Evolutionary conservation across 2,329 filamentous ascomycete species (phyloP), one percentile per base, ranked within the genome.

Genomic region (Trichoderma semiorbis): DNA sequence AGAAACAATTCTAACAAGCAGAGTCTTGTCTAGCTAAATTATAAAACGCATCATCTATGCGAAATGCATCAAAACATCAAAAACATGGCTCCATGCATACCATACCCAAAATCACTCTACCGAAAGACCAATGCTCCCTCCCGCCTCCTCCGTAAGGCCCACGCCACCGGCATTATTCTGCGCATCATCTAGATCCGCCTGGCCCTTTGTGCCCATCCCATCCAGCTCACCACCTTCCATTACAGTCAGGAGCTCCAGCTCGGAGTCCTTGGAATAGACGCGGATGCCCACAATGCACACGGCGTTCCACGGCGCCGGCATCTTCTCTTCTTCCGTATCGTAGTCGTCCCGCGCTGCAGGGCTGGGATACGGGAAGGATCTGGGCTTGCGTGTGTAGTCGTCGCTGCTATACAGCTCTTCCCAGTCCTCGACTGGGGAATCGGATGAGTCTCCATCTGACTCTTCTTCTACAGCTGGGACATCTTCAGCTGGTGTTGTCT

Each of bases 231-330:
- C 86, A 50, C 86, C 86, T 76, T 89, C 87, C 79, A 89, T 84
- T 24, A 89, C 85, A 14, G 88, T 84, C 47, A 83, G 82, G n/a
- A 89, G 78, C 78, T 88, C 84, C 3, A 89, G 80, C 36, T 82
- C 79, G 58, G 85, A 83, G 76, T 90, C 87, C 78, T 87, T 88
- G 76, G 86, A 87, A 78, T 90, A 91, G 7, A 91, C 86, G 5
- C 88, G 85, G 66, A 91, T 80, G 0, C 89, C 89, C 0, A 91
- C 85, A 21, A 90, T 86, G 67, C 85, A 87, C 60, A 91, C 84
- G 5, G 89, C 89, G 76, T 91, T 90, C 89, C 89, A 91, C 1
- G 88, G 86, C 28, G 88, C 85, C 0, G 85, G 79, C 75, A 84
- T 81, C 72, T 85, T 87, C 75, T 90, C 87, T 71, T 89, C 88